A percentile compares a stretch with the other conserved stretches of the same genome.
Evolutionary conservation across 2,329 filamentous ascomycete species (phyloP).

Genomic region (Graphilbum fragrans): DNA sequence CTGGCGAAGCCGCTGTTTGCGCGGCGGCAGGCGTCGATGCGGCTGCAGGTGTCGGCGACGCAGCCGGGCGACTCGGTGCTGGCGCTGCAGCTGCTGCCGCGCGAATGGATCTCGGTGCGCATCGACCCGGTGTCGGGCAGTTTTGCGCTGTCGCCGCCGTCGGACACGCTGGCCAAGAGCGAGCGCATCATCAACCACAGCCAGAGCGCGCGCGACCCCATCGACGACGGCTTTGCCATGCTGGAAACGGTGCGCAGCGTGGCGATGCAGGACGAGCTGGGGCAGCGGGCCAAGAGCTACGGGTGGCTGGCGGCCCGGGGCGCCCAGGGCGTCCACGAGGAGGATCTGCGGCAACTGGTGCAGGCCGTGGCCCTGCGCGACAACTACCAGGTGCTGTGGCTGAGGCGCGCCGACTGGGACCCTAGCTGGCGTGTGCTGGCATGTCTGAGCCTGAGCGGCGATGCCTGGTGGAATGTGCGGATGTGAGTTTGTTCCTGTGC

Average conservation of each 20-base stretch:
- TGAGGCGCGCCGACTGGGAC: slow-evolving; percentile 61
- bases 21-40: slow-evolving; percentile 44
- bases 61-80: slow-evolving; percentile 59
- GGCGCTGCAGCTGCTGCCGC: slow-evolving; percentile 55
- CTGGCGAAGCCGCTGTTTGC: slow-evolving; percentile 47
- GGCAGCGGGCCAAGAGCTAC: slow-evolving; percentile 44
- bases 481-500: slow-evolving; percentile 31
- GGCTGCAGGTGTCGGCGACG: slow-evolving; percentile 41
- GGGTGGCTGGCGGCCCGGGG: slow-evolving; percentile 49
- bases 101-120: slow-evolving; percentile 45
- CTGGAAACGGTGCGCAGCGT: slow-evolving; percentile 51
- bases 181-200: slow-evolving; percentile 53
- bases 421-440: slow-evolving; percentile 61
- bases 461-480: slow-evolving; percentile 68
- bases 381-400: slow-evolving; percentile 53
- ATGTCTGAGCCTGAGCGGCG: slow-evolving; percentile 58
- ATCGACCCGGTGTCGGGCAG: slow-evolving; percentile 72
- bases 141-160: slow-evolving; percentile 57
- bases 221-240: slow-evolving; percentile 41
- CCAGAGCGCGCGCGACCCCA: slow-evolving; percentile 32
- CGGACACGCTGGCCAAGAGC: slow-evolving; percentile 38
- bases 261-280: slow-evolving; percentile 49
- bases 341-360: slow-evolving; percentile 45
- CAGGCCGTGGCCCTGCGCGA: slow-evolving; percentile 53
- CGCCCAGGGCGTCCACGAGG: slow-evolving; percentile 29